These are phyloP conservation scores for Hyaloscypha variabilis DNA, from an alignment of 495 filamentous ascomycete genomes.

Conservation along the genomic window DNA sequence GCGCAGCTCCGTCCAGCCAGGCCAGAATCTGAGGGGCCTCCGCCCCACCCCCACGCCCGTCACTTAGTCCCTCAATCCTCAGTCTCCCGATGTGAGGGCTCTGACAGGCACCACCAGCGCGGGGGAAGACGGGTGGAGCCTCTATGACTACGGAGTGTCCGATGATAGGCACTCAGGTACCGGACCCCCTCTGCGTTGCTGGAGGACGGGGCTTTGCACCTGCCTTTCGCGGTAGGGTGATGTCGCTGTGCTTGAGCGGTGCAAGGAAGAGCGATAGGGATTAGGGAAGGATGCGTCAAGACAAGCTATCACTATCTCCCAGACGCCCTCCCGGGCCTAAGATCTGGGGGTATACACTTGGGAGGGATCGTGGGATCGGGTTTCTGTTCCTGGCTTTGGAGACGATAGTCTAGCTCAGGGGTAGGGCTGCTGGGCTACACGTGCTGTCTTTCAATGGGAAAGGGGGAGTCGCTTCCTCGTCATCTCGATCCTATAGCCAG, in stretches of 20 bases:
- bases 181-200: not conserved
- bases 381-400: not conserved
- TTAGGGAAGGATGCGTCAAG: not conserved
- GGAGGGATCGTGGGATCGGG: not conserved
- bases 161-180: not conserved
- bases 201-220: not conserved
- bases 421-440: not conserved
- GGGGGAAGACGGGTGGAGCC: not conserved
- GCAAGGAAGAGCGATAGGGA: not conserved
- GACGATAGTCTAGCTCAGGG: not conserved
- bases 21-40: not conserved
- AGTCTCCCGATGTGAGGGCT: no score
- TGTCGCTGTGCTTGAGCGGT: not conserved
- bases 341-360: not conserved
- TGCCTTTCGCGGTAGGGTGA: not conserved
- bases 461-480: not conserved
- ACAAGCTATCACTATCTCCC: not conserved
- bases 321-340: no score
- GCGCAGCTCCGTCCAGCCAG: not conserved
- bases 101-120: no score
- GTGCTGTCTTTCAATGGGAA: not conserved
- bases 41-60: not conserved
- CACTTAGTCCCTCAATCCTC: not conserved
- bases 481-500: not conserved
- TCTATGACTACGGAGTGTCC: not conserved